These are phyloP conservation scores for Termitomyces sp. DNA, from an alignment of 768 basidiomycete species.

Conservation along the genomic window DNA sequence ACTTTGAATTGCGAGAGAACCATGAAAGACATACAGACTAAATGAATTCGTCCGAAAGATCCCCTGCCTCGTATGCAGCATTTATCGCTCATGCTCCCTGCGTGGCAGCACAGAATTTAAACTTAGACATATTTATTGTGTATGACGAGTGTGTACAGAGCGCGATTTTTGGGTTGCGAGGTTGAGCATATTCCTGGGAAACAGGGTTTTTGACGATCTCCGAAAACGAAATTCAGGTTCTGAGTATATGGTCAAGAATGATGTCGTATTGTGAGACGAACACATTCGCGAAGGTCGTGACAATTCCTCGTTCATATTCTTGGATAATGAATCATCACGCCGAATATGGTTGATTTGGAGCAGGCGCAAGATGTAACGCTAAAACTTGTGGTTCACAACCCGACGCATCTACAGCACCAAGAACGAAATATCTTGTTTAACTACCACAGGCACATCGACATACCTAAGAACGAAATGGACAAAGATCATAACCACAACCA, in stretches of 20 bases:
- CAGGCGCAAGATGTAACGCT: no score
- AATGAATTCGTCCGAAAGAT: not conserved
- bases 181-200: conserved; percentile 21
- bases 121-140: not conserved
- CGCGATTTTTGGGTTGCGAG: not conserved
- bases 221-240: not conserved
- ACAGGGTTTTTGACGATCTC: conserved; percentile 25
- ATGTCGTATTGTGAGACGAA: not conserved
- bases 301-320: conserved; percentile 14
- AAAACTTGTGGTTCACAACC: no score
- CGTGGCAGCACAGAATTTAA: not conserved
- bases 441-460: no score
- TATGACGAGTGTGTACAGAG: not conserved
- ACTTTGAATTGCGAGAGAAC: not conserved
- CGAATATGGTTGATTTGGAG: not conserved
- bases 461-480: no score
- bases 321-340: not conserved
- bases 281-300: conserved; percentile 16
- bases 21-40: not conserved
- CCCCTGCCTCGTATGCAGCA: no score
- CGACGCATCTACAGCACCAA: no score
- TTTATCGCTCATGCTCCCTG: no score
- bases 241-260: not conserved
- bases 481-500: no score
- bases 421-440: no score